Evolutionary conservation across 2,329 filamentous ascomycete genomes (phyloP), one percentile per base, ranked within the genome.

Genomic region (Ophiocordyceps camponoti-floridani): DNA sequence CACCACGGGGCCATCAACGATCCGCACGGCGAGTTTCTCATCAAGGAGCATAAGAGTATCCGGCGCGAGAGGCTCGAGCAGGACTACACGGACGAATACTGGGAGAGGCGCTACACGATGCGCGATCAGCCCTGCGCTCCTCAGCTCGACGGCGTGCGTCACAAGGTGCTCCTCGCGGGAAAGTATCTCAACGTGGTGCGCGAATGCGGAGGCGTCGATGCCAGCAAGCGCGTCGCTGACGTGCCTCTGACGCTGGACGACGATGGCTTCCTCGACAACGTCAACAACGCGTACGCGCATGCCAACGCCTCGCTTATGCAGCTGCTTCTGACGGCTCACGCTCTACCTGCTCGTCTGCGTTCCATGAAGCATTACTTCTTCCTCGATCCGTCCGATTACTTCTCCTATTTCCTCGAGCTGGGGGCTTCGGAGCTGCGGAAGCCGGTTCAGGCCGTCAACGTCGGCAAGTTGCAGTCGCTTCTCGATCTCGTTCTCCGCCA

Each of bases 361-460:
- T 96, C 89, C 13, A 69, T 98, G 37, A 98, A 98, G 60, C 91
- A 98, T 62, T 98, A 98, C 66, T 98, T 96, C 68, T 98, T 98
- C 69, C 79, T 98, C 49, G 89, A 96, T 54, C 83, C 88, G 9
- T 95, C 91, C 31, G 91, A 98, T 60, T 98, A 94, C 67, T 96
- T 98, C 62, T 87, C 87, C 3, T 94, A 96, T 62, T 98, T 98
- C 60, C 78, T 98, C 47, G 91, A 98, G 58, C 77, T 98, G 18
- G 80, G 86, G 45, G 73, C 83, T 28, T 88, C 87, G 1, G 91
- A 98, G 62, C 71, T 98, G 47, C 83, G 85, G 54, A 95, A 95
- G 58, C 82, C 84, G 30, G 84, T 88, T 47, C 86, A 86, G 58
- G 74, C 74, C 45, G 87, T 96, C 61, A 98, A 96, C 56, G 84